A percentile compares a stretch with the other conserved stretches of the same genome.
Evolutionary conservation across 495 filamentous ascomycete genomes (phyloP).

Genomic region (Acidomyces sp.): DNA sequence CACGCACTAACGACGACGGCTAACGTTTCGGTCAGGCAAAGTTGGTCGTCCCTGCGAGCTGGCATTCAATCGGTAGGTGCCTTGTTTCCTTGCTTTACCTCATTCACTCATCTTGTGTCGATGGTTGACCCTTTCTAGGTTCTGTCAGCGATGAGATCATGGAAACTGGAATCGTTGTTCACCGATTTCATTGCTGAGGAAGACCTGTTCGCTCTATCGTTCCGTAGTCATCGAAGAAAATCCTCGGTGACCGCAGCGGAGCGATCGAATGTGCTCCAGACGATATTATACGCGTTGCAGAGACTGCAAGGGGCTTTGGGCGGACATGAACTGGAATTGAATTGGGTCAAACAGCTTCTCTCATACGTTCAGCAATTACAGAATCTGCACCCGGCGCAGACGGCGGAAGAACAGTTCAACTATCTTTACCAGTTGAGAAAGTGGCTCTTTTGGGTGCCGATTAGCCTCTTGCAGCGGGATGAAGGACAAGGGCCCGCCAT

Average conservation of each 20-base stretch:
- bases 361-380: conserved; percentile 69
- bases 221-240: conserved; percentile 2
- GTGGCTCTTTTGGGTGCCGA: conserved; percentile 93
- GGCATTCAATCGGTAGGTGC: conserved; percentile 68
- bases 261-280: conserved; percentile 47
- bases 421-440: conserved; percentile 70
- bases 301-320: conserved; percentile 57
- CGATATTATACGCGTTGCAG: conserved; percentile 54
- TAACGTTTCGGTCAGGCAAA: conserved; percentile 48
- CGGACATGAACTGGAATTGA: conserved; percentile 58
- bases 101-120: background rate
- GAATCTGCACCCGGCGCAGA: conserved; percentile 56
- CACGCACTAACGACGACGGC: conserved; percentile 9
- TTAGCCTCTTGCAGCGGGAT: conserved; percentile 44
- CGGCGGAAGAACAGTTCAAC: conserved; percentile 71
- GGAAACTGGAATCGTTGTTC: conserved; percentile 81
- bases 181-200: conserved; percentile 70
- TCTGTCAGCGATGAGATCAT: conserved; percentile 79
- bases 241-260: conserved; percentile 43
- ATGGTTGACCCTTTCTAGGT: conserved; percentile 38
- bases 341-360: conserved; percentile 63
- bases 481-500: conserved; percentile 43
- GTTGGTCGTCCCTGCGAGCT: conserved; percentile 83
- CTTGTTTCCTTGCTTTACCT: background rate
- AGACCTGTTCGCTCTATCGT: conserved; percentile 30